Evolutionary conservation across 2,329 filamentous ascomycete genomes (phyloP).

Genomic region (Alternaria ventricosa): DNA sequence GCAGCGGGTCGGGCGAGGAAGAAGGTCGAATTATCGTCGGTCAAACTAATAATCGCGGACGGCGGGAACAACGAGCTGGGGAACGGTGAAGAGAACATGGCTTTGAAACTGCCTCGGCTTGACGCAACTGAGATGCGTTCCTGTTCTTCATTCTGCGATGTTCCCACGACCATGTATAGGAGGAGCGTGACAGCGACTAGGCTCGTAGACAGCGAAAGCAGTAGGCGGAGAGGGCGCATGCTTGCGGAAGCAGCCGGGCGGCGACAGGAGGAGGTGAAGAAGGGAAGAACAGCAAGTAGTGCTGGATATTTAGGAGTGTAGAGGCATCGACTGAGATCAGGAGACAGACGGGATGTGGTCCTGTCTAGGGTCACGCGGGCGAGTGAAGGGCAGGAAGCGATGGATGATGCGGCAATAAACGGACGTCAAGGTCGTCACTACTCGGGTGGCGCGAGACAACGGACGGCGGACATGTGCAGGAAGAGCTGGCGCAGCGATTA

Average conservation of each 20-base stretch:
- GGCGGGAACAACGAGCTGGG: constrained; percentile 90
- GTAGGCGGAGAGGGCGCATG: constrained; percentile 47
- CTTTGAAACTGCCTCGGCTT: constrained; percentile 44
- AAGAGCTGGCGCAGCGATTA: background rate
- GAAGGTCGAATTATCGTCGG: constrained; percentile 97
- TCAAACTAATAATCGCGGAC: constrained; percentile 93
- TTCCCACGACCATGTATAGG: constrained; percentile 47
- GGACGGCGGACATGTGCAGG: background rate
- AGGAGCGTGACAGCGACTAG: constrained; percentile 53
- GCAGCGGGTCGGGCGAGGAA: constrained; percentile 92
- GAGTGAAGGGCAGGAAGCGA: constrained; percentile 5
- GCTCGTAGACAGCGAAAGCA: constrained; percentile 54
- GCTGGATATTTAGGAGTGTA: constrained; percentile 26
- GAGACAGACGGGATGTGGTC: constrained; percentile 3
- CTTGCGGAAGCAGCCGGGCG: constrained; percentile 17
- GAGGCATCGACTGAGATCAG: constrained; percentile 31
- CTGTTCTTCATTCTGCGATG: constrained; percentile 26
- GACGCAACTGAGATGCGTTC: constrained; percentile 22
- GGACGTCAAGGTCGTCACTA: constrained; percentile 13
- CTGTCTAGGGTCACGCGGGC: constrained; percentile 10
- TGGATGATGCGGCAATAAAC: constrained; percentile 28
- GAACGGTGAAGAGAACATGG: constrained; percentile 58
- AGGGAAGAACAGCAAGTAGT: constrained; percentile 30
- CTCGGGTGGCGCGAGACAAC: background rate
- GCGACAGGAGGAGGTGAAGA: constrained; percentile 6